phyloP scores from a whole-genome alignment of 306 rosid genomes.

The Albizia julibrissin region DNA sequence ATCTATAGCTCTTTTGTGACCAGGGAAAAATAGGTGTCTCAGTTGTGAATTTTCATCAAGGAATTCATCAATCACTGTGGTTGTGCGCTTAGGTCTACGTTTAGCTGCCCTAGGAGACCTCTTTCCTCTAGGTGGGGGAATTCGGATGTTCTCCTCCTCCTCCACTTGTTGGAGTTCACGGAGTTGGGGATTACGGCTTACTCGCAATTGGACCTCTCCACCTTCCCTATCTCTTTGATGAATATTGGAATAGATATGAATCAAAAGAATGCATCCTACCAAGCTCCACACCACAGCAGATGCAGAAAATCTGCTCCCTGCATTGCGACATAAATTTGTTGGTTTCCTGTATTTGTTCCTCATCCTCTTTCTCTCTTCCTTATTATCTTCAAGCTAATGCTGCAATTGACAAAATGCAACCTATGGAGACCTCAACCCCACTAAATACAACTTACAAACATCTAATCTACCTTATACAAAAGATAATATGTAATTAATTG shows the following conservation, averaged over 20 bases:
- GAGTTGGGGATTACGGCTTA: slow-evolving; percentile 50
- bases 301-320: slow-evolving; percentile 73
- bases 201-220: slow-evolving; percentile 39
- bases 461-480: neutral
- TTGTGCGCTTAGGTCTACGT: slow-evolving; percentile 59
- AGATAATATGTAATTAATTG: neutral
- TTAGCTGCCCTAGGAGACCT: slow-evolving; percentile 77
- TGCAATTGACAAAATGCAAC: slow-evolving; percentile 69
- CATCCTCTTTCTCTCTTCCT: slow-evolving; percentile 70
- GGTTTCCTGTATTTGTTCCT: slow-evolving; percentile 80
- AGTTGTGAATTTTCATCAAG: slow-evolving; percentile 82
- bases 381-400: slow-evolving; percentile 63
- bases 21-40: slow-evolving; percentile 73
- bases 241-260: slow-evolving; percentile 53
- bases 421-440: slow-evolving; percentile 54
- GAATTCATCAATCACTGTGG: slow-evolving; percentile 80
- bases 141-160: slow-evolving; percentile 62
- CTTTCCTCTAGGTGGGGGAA: slow-evolving; percentile 74
- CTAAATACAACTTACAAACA: slow-evolving; percentile 43
- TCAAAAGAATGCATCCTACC: slow-evolving; percentile 66
- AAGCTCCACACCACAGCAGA: slow-evolving; percentile 69
- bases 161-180: slow-evolving; percentile 77
- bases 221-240: slow-evolving; percentile 45
- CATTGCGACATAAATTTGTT: slow-evolving; percentile 73
- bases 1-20: slow-evolving; percentile 49